Evolutionary conservation across 768 basidiomycete species (phyloP).

Genomic region (Brasilioporus rufonigricans): DNA sequence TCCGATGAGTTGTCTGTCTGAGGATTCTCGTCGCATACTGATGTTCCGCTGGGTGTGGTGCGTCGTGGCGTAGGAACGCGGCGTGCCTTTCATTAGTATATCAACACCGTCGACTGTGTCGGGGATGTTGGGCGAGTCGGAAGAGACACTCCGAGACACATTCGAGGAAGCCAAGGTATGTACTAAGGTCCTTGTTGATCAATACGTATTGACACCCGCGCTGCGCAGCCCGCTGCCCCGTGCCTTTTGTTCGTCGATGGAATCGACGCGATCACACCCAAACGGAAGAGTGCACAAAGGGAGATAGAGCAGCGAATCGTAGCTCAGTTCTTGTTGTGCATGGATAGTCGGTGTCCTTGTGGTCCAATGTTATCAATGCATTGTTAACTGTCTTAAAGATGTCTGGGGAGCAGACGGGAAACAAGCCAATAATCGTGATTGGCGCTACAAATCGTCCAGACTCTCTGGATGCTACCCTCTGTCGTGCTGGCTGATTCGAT

Average conservation of each 20-base stretch:
- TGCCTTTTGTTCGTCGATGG: constrained; percentile 97
- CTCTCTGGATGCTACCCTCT: constrained; percentile 88
- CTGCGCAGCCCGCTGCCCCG: constrained; percentile 75
- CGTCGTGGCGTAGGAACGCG: constrained; percentile 73
- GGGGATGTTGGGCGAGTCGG: constrained; percentile 98
- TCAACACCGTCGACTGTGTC: too few relatives aligned
- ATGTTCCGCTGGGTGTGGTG: too few relatives aligned
- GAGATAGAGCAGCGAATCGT: constrained; percentile 99
- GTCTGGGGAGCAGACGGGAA: constrained; percentile 92
- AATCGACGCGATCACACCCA: constrained; percentile 96
- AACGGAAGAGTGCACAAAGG: constrained; percentile 94
- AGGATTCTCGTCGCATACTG: too few relatives aligned
- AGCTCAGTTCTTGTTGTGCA: constrained; percentile 95
- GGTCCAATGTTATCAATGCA: neutral
- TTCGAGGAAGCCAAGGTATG: constrained; percentile 95
- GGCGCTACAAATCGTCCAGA: too few relatives aligned
- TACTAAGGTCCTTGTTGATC: neutral
- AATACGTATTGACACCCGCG: neutral
- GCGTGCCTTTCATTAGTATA: constrained; percentile 88
- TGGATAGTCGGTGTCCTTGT: constrained; percentile 76
- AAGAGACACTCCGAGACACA: constrained; percentile 92
- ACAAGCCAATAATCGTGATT: constrained; percentile 94
- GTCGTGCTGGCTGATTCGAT: constrained; percentile 93
- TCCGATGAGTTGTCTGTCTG: too few relatives aligned
- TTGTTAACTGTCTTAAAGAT: constrained; percentile 55